Evolutionary conservation across 495 filamentous ascomycete genomes (phyloP).

Genomic region (Daldinia bambusicola): DNA sequence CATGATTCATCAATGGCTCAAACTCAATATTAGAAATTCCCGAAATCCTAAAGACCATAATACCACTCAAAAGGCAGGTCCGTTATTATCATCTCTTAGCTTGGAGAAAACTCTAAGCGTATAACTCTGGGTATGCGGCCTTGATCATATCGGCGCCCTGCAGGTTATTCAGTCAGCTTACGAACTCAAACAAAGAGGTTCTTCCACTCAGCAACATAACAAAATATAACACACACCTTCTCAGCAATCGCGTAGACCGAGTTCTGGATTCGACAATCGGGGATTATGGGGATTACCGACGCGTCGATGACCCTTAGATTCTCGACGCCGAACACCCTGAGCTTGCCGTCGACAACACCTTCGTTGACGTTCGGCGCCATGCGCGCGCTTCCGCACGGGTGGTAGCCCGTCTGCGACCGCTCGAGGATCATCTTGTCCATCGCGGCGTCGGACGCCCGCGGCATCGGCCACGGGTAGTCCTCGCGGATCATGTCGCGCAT

Average conservation of each 20-base stretch:
- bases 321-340: conserved; percentile 65
- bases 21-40: neutral
- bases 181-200: neutral
- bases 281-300: conserved; percentile 59
- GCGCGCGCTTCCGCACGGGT: conserved; percentile 66
- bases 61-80: neutral
- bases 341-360: conserved; percentile 64
- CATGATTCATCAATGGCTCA: neutral
- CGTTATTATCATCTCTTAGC: neutral
- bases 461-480: conserved; percentile 71
- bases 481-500: conserved; percentile 65
- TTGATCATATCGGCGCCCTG: conserved; percentile 63
- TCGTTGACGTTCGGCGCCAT: conserved; percentile 62
- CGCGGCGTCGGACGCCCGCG: conserved; percentile 61
- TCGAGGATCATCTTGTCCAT: conserved; percentile 69
- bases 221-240: conserved; percentile 47
- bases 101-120: conserved; percentile 17
- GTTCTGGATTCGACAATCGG: conserved; percentile 59
- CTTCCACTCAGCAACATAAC: too few species aligned
- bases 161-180: conserved; percentile 25
- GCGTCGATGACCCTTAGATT: conserved; percentile 64
- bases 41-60: neutral
- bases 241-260: conserved; percentile 69
- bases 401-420: conserved; percentile 68
- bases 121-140: conserved; percentile 52